Conservation (phyloP, 257 asterid genomes). For the Salvia rosmarinus region DNA sequence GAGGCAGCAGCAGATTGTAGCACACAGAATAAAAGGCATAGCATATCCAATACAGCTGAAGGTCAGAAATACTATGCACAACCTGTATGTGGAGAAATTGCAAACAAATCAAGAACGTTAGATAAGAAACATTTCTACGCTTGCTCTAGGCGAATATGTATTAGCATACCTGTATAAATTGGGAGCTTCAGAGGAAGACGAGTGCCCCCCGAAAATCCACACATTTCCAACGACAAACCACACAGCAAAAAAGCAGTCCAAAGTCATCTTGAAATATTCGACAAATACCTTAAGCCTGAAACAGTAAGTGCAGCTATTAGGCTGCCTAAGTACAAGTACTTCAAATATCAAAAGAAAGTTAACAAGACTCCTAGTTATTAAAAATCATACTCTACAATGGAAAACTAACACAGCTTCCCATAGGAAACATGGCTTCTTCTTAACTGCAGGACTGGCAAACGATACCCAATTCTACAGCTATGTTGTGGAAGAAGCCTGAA, state of each 20-base stretch:
- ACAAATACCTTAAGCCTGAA: conserved; percentile 71
- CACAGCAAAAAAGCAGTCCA: conserved; percentile 95
- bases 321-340: conserved; percentile 23
- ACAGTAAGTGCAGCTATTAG: conserved; percentile 33
- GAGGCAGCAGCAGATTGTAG: conserved; percentile 97
- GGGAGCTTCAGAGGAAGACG: conserved; percentile 80
- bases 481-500: conserved; percentile 22
- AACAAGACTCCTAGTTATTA: neutral
- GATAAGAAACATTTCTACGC: neutral
- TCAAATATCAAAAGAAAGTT: neutral
- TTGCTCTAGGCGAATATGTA: neutral
- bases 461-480: conserved; percentile 17
- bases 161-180: conserved; percentile 70
- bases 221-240: conserved; percentile 97
- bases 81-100: conserved; percentile 52
- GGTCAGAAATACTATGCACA: conserved; percentile 84
- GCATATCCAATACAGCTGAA: conserved; percentile 96
- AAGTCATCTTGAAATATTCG: conserved; percentile 88
- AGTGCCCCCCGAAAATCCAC: conserved; percentile 89
- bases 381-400: neutral
- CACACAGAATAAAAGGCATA: conserved; percentile 92
- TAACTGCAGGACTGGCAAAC: conserved; percentile 26
- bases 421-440: conserved; percentile 28
- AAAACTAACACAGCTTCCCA: neutral
- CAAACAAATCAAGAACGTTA: neutral